phyloP scores from a whole-genome alignment of 768 basidiomycete genomes.

The Pleurotus citrinopileatus region DNA sequence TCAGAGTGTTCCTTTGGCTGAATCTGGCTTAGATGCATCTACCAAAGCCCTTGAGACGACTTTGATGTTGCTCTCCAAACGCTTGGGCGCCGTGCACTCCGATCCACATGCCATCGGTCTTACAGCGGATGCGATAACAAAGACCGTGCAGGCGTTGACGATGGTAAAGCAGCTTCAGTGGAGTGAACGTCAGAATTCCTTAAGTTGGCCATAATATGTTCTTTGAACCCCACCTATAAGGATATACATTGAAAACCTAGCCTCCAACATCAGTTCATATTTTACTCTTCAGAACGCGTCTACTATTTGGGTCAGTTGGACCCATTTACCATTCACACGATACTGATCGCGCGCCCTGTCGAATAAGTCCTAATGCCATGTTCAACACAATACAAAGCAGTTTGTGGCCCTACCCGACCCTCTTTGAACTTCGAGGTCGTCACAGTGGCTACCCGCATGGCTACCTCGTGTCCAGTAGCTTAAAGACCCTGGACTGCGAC shows the following conservation, averaged over 20 bases:
- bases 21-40: slow-evolving; percentile 28
- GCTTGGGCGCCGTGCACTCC: slow-evolving; percentile 35
- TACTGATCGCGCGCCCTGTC: neutral
- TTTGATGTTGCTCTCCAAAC: slow-evolving; percentile 48
- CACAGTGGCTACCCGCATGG: slow-evolving; percentile 7
- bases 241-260: neutral
- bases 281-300: neutral
- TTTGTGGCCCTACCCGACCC: neutral
- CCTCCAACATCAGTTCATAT: neutral
- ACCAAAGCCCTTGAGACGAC: slow-evolving; percentile 49
- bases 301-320: neutral
- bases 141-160: slow-evolving; percentile 58
- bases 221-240: neutral
- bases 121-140: slow-evolving; percentile 68
- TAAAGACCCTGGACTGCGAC: slow-evolving; percentile 1
- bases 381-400: too few species aligned
- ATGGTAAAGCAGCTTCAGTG: slow-evolving; percentile 58
- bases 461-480: slow-evolving; percentile 10
- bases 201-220: neutral
- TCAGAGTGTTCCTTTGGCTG: too few species aligned
- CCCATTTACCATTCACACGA: neutral
- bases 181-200: slow-evolving; percentile 34
- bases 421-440: neutral
- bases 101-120: slow-evolving; percentile 51
- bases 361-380: neutral